These are phyloP conservation scores for Candida montana DNA, from an alignment of 805 yeast genomes.

Conservation along the genomic window DNA sequence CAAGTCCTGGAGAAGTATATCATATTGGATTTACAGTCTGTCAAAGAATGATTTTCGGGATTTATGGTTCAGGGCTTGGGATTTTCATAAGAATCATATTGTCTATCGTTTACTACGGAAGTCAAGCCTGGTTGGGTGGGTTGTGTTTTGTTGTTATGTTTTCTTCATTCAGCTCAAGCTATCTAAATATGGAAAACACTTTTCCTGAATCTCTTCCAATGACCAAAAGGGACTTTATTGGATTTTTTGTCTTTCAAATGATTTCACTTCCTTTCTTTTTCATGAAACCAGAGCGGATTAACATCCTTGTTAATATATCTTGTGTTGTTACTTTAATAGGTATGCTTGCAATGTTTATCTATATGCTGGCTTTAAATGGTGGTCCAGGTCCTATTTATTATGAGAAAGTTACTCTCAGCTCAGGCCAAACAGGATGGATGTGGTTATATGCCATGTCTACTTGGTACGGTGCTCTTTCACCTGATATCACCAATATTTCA, in stretches of 20 bases:
- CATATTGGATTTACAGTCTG: constrained; percentile 35
- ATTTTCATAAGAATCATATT: constrained; percentile 35
- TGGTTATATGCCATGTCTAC: constrained; percentile 36
- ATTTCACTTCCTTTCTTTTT: constrained; percentile 36
- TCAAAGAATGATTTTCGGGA: constrained; percentile 35
- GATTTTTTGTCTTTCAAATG: constrained; percentile 40
- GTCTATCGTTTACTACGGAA: constrained; percentile 37
- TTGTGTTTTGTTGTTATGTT: constrained; percentile 33
- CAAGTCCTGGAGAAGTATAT: constrained; percentile 35
- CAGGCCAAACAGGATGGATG: constrained; percentile 32
- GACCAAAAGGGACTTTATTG: constrained; percentile 38
- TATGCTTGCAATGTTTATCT: constrained; percentile 36
- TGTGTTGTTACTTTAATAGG: constrained; percentile 34
- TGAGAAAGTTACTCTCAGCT: constrained; percentile 20
- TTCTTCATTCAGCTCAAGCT: constrained; percentile 31
- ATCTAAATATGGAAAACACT: constrained; percentile 32
- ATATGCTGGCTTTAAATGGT: constrained; percentile 28
- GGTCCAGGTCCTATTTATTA: constrained; percentile 32
- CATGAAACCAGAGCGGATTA: constrained; percentile 40
- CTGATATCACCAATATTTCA: constrained; percentile 35
- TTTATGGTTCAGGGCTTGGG: constrained; percentile 35
- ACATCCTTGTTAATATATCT: constrained; percentile 30
- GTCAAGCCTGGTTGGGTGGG: constrained; percentile 41
- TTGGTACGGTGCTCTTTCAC: constrained; percentile 36
- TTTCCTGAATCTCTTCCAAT: constrained; percentile 33